Percentiles rank a stretch among this genome's conserved stretches.
These are phyloP conservation scores for Tubosaeta sp. DNA, from an alignment of 768 basidiomycete genomes.

Conservation along the genomic window DNA sequence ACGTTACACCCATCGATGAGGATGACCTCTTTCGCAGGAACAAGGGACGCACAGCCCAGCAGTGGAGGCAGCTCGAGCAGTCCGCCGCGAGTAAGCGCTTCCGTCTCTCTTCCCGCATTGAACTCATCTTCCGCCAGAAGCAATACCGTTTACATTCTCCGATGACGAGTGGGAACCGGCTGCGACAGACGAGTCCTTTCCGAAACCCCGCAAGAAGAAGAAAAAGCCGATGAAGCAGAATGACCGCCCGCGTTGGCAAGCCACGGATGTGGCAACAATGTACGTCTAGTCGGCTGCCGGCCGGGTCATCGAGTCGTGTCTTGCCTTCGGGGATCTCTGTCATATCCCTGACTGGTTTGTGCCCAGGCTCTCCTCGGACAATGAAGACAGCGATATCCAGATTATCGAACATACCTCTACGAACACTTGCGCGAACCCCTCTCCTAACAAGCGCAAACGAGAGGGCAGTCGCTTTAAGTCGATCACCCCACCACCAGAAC, in stretches of 20 bases:
- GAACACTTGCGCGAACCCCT: constrained; percentile 1
- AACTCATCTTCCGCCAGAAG: constrained; percentile 19
- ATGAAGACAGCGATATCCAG: constrained; percentile 46
- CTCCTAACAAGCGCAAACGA: constrained; percentile 41
- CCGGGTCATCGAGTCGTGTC: neutral
- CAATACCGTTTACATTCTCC: constrained; percentile 16
- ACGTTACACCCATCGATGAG: constrained; percentile 40
- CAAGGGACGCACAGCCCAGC: constrained; percentile 46
- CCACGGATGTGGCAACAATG: constrained; percentile 37
- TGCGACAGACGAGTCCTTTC: constrained; percentile 22
- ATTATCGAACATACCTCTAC: constrained; percentile 34
- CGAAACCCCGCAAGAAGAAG: constrained; percentile 39
- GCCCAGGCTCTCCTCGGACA: constrained; percentile 35
- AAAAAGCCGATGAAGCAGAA: constrained; percentile 31
- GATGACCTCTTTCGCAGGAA: constrained; percentile 73
- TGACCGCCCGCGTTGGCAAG: constrained; percentile 42
- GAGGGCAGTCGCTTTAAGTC: constrained; percentile 63
- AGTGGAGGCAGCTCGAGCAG: constrained; percentile 59
- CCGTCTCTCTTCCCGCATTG: neutral
- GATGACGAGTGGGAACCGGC: constrained; percentile 22
- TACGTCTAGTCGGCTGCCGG: constrained; percentile 22
- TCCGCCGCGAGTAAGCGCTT: constrained; percentile 48
- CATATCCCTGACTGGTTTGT: constrained; percentile 7
- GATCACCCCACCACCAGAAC: constrained; percentile 69
- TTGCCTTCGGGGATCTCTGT: constrained; percentile 13